These are phyloP conservation scores for Tuber aestivum DNA, from an alignment of 495 filamentous ascomycete species.

Conservation along the genomic window DNA sequence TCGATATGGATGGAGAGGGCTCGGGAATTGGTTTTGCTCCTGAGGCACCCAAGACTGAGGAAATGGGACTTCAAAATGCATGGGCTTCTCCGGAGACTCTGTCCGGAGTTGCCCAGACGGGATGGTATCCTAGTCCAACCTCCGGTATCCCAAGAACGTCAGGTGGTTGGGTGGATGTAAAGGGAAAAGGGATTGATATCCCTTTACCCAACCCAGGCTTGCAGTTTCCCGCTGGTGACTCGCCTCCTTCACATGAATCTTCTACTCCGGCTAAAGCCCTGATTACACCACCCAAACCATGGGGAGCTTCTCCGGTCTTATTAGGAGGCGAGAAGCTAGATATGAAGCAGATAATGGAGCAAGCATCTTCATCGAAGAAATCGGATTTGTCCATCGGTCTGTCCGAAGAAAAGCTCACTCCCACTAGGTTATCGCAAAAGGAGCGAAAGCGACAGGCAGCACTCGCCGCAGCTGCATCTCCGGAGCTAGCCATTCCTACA, in stretches of 20 bases:
- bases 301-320: conserved; percentile 16
- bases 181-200: conserved; percentile 42
- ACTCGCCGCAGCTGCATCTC: conserved; percentile 48
- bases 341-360: conserved; percentile 77
- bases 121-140: conserved; percentile 6
- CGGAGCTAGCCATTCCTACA: conserved; percentile 45
- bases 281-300: conserved; percentile 20
- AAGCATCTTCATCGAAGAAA: conserved; percentile 56
- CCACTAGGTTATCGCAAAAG: conserved; percentile 70
- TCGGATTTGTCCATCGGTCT: conserved; percentile 73
- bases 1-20: conserved; percentile 85
- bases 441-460: conserved; percentile 70
- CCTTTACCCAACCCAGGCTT: conserved; percentile 6
- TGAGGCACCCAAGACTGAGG: not conserved
- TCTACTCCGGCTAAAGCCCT: not conserved
- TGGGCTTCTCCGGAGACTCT: conserved; percentile 20
- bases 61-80: not conserved
- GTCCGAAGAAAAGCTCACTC: conserved; percentile 30
- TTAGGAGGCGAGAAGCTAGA: conserved; percentile 54
- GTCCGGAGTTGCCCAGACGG: conserved; percentile 33
- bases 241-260: not conserved
- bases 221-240: not conserved
- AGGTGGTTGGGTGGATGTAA: conserved; percentile 42
- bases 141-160: conserved; percentile 16
- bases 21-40: not conserved